These are phyloP conservation scores for Monosporozyma aerobia DNA, from an alignment of 805 yeast genomes.

Conservation along the genomic window DNA sequence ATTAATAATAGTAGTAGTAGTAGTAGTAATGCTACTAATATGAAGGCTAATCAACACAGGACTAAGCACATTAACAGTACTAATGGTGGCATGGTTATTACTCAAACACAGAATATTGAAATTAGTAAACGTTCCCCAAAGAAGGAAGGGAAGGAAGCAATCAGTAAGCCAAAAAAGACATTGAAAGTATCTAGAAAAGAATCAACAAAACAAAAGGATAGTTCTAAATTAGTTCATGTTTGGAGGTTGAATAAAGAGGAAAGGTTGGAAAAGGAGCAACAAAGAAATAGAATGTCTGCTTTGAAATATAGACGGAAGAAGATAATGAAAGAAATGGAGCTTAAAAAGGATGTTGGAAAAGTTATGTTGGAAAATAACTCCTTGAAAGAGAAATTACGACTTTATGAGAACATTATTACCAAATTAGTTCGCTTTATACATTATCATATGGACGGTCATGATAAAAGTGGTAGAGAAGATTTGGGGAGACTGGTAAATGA, in stretches of 20 bases:
- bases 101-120: too few species aligned
- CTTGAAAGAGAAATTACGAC: conserved; percentile 27
- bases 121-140: too few species aligned
- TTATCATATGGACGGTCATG: conserved; percentile 8
- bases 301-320: conserved; percentile 53
- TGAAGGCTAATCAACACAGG: too few species aligned
- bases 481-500: conserved; percentile 4
- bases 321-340: conserved; percentile 51
- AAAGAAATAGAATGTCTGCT: conserved; percentile 51
- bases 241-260: conserved; percentile 34
- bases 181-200: neutral
- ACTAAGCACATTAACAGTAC: too few species aligned
- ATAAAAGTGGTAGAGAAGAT: conserved; percentile 5
- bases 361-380: conserved; percentile 35
- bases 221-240: neutral
- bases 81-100: too few species aligned
- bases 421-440: conserved; percentile 15
- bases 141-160: too few species aligned
- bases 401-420: conserved; percentile 21
- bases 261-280: conserved; percentile 52
- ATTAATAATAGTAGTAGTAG: too few species aligned
- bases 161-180: too few species aligned
- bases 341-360: conserved; percentile 45
- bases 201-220: neutral
- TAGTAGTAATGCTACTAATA: too few species aligned